A percentile compares a stretch with the other conserved stretches of the same genome.
phyloP scores from a whole-genome alignment of 2,329 filamentous ascomycete species.

The Lachnellula willkommii region DNA sequence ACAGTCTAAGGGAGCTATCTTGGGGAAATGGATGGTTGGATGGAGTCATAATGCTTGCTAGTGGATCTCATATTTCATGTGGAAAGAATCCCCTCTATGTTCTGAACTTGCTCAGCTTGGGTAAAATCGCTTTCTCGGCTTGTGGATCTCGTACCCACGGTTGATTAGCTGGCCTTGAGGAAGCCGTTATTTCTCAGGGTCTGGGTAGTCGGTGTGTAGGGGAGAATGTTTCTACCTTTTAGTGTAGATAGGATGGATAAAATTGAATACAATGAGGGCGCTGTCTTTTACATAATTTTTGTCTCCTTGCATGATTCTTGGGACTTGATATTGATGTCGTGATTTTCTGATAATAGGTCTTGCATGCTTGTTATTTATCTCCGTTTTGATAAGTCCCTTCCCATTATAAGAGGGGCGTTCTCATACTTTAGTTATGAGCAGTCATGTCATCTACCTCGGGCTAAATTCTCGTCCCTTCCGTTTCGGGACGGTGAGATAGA shows the following conservation, averaged over 20 bases:
- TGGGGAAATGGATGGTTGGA: slow-evolving; percentile 1
- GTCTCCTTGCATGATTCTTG: background rate
- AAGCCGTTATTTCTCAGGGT: background rate
- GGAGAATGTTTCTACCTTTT: background rate
- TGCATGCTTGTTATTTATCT: too few relatives aligned
- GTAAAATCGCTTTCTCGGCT: slow-evolving; percentile 4
- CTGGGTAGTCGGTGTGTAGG: background rate
- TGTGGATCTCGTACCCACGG: slow-evolving; percentile 13
- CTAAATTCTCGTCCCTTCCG: too few relatives aligned
- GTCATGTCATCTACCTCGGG: too few relatives aligned
- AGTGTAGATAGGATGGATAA: slow-evolving; percentile 1
- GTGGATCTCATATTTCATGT: background rate
- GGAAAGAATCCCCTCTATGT: background rate
- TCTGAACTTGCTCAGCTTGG: slow-evolving; percentile 1
- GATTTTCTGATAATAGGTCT: background rate
- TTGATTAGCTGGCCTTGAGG: slow-evolving; percentile 18
- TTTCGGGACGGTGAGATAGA: too few relatives aligned
- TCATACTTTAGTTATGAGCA: too few relatives aligned
- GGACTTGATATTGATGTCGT: background rate
- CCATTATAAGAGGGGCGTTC: too few relatives aligned
- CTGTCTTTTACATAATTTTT: background rate
- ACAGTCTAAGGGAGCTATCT: slow-evolving; percentile 2
- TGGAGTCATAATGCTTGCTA: background rate
- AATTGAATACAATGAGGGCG: background rate
- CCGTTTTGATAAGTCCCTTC: too few relatives aligned